Evolutionary conservation across 192 early-diverging fungal species (phyloP).

Genomic region (Rhizoclosmatium globosum): DNA sequence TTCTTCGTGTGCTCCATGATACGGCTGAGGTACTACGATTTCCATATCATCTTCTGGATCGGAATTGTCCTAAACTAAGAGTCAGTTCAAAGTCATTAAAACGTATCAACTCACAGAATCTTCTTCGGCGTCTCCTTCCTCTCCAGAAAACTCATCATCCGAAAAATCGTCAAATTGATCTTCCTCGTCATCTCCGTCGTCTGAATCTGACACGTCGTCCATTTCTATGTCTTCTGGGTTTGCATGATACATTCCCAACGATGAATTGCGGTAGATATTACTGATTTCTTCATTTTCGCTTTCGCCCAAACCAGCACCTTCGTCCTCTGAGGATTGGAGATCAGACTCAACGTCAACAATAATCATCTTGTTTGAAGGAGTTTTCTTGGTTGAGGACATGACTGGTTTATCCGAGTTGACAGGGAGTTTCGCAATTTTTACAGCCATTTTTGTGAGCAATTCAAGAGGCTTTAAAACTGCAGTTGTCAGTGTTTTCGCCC

Average conservation of each 20-base stretch:
- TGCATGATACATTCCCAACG: constrained; percentile 79
- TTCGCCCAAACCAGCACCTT: constrained; percentile 55
- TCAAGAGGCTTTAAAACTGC: constrained; percentile 89
- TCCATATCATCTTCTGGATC: constrained; percentile 69
- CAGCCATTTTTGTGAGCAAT: constrained; percentile 85
- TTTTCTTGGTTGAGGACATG: not conserved
- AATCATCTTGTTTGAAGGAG: constrained; percentile 7
- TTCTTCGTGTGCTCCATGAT: constrained; percentile 52
- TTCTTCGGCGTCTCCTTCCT: constrained; percentile 69
- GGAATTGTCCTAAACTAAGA: constrained; percentile 39
- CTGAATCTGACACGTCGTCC: constrained; percentile 60
- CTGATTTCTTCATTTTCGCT: constrained; percentile 74
- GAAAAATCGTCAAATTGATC: constrained; percentile 64
- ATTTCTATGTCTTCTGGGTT: constrained; percentile 78
- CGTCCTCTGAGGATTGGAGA: constrained; percentile 1
- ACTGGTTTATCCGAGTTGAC: constrained; percentile 4
- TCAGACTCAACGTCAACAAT: constrained; percentile 9
- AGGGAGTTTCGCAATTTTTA: constrained; percentile 75
- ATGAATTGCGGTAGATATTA: constrained; percentile 83
- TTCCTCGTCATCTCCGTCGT: constrained; percentile 72
- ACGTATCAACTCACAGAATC: constrained; percentile 31
- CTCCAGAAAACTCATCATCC: constrained; percentile 64
- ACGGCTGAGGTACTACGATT: constrained; percentile 60
- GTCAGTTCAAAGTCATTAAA: not conserved
- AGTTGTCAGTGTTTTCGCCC: constrained; percentile 75